Conservation (phyloP, 2,329 filamentous ascomycete genomes). For the Fusarium pseudoanthophilum region DNA sequence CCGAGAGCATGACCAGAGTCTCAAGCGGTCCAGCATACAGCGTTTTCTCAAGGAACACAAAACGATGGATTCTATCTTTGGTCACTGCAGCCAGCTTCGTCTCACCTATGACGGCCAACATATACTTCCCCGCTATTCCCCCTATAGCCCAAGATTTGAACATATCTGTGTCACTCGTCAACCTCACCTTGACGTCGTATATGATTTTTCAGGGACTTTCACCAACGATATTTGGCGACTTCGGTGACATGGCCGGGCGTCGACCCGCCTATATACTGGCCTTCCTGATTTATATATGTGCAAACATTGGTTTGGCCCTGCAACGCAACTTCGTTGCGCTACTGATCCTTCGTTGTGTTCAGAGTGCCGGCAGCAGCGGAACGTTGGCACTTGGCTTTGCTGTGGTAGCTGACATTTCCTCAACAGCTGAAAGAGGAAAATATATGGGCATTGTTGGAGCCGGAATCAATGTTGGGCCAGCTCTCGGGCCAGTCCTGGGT, state of each 20-base stretch:
- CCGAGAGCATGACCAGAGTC: constrained; percentile 37
- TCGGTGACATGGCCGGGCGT: constrained; percentile 69
- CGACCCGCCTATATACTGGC: constrained; percentile 70
- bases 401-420: constrained; percentile 77
- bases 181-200: constrained; percentile 67
- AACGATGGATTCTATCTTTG: constrained; percentile 64
- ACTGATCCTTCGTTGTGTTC: constrained; percentile 69
- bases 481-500: constrained; percentile 70
- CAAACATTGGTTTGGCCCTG: constrained; percentile 69
- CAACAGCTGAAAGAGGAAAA: constrained; percentile 74
- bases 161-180: constrained; percentile 55
- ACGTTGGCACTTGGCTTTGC: constrained; percentile 78
- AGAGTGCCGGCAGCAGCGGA: constrained; percentile 72
- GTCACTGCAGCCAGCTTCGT: constrained; percentile 64
- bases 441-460: constrained; percentile 76
- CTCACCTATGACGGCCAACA: constrained; percentile 69
- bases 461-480: constrained; percentile 66
- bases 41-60: constrained; percentile 51
- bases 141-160: constrained; percentile 53
- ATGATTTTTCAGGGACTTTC: constrained; percentile 73
- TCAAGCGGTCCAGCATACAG: constrained; percentile 44
- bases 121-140: constrained; percentile 60
- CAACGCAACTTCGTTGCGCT: constrained; percentile 68
- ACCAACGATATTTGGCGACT: constrained; percentile 69
- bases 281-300: constrained; percentile 66